Conservation (phyloP, 202 grass and related monocot species). For the Zizania palustris region DNA sequence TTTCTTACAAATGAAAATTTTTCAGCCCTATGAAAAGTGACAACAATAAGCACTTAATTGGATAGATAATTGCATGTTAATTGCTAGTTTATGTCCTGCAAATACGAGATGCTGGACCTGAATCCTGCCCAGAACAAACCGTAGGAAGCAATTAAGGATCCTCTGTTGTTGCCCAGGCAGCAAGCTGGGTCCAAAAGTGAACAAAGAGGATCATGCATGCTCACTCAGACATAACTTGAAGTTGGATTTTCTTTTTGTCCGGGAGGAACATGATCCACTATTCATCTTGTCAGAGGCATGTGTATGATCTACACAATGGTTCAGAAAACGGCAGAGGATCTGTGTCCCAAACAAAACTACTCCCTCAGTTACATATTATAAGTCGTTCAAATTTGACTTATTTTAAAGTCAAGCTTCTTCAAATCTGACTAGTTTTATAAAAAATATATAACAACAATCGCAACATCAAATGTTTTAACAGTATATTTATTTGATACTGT, state of each 20-base stretch:
- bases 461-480: too few relatives aligned
- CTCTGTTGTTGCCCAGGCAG: neutral
- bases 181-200: neutral
- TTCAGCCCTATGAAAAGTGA: neutral
- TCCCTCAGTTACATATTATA: too few relatives aligned
- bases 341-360: conserved; percentile 7
- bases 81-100: too few relatives aligned
- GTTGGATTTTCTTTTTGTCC: neutral
- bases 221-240: neutral
- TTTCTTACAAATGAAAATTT: neutral
- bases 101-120: neutral
- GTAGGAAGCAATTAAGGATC: neutral
- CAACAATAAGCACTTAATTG: neutral
- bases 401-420: too few relatives aligned
- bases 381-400: too few relatives aligned
- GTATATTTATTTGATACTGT: too few relatives aligned
- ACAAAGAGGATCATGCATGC: too few relatives aligned
- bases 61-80: too few relatives aligned
- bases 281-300: neutral
- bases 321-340: neutral
- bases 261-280: neutral
- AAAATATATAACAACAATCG: too few relatives aligned
- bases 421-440: too few relatives aligned
- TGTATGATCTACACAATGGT: neutral
- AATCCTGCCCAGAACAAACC: neutral